phyloP scores from a whole-genome alignment of 2,329 filamentous ascomycete species.

The Neobulgaria alba region DNA sequence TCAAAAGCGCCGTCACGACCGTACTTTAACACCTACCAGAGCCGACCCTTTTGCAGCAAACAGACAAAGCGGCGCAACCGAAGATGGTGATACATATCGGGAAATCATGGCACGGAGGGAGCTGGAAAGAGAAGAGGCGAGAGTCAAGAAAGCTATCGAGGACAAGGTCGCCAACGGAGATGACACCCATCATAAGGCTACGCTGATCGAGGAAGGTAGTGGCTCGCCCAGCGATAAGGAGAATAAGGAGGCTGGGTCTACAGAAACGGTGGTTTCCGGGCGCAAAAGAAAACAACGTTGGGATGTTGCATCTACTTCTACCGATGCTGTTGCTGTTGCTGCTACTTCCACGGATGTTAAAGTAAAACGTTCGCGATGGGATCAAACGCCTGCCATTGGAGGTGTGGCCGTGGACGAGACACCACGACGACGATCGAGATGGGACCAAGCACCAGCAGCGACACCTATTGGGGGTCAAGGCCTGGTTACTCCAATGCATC shows the following conservation, averaged over 20 bases:
- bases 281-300: conserved; percentile 91
- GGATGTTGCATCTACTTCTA: conserved; percentile 64
- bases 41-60: conserved; percentile 80
- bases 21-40: conserved; percentile 75
- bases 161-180: conserved; percentile 54
- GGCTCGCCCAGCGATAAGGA: conserved; percentile 52
- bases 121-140: conserved; percentile 85
- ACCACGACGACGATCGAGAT: conserved; percentile 72
- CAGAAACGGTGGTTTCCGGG: conserved; percentile 52
- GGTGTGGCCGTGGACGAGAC: conserved; percentile 44
- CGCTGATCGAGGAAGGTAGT: conserved; percentile 54
- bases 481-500: conserved; percentile 71
- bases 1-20: conserved; percentile 89
- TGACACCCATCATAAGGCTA: conserved; percentile 59
- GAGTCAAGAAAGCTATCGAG: conserved; percentile 71
- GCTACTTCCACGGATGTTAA: conserved; percentile 41
- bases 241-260: conserved; percentile 60
- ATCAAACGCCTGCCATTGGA: conserved; percentile 62
- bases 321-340: conserved; percentile 40
- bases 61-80: conserved; percentile 54
- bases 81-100: conserved; percentile 73
- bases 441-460: conserved; percentile 82
- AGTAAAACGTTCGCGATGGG: conserved; percentile 70
- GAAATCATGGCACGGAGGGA: conserved; percentile 88
- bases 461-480: conserved; percentile 67